Conservation (phyloP, 345 rosid species). For the Pistacia integerrima region DNA sequence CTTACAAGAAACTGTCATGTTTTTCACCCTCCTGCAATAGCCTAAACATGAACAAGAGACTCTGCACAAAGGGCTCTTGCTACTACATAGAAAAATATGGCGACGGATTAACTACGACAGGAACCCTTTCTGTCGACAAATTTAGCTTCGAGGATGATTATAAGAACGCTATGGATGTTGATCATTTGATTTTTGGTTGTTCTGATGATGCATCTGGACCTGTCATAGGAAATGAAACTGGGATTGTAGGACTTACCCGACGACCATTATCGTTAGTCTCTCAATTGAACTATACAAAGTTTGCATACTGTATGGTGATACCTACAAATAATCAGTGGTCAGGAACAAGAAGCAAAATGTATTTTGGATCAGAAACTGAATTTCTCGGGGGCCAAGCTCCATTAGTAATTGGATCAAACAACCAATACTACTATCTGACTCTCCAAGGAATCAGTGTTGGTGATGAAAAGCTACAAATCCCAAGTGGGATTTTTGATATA, state of each 20-base stretch:
- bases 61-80: background rate
- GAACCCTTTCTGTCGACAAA: background rate
- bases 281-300: background rate
- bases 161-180: background rate
- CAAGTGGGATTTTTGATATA: background rate
- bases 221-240: background rate
- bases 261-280: background rate
- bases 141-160: background rate
- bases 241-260: background rate
- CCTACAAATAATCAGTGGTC: background rate
- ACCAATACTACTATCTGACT: background rate
- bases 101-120: background rate
- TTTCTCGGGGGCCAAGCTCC: slow-evolving; percentile 1
- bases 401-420: background rate
- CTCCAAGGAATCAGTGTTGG: background rate
- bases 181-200: background rate
- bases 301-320: background rate
- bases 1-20: background rate
- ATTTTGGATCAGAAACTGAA: background rate
- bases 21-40: background rate
- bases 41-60: background rate
- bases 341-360: background rate
- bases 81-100: background rate
- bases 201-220: background rate
- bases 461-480: background rate